Base-by-base conservation (phyloP, 257 asterid species). In the Solanum verrucosum region DNA sequence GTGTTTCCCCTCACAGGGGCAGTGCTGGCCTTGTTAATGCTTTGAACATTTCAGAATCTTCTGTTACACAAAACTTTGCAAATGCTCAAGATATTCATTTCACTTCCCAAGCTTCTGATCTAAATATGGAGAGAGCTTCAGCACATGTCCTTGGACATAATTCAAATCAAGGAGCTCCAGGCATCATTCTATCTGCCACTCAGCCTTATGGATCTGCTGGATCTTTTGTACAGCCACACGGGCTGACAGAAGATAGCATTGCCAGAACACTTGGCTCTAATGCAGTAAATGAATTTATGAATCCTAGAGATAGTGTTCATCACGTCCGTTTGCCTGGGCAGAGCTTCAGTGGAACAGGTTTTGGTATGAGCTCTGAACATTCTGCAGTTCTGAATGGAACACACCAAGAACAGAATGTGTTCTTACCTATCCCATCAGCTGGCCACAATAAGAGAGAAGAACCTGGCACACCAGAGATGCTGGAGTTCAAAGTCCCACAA, bases 271-370 rank as follows among this genome's bases (percentile, higher is more conserved):
- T 68, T 60, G 88, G 82, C 70, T 92, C 93, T 87, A 86, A 85
- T 77, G 89, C 74, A 87, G 86, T 86, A 88, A 91, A 87, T 88
- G 95, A 89, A 84, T 91, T 86, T 79, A 89, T 89, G 85, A 91
- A 89, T 33, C 35, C 89, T 38, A 86, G 90, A 77, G 92, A 89
- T 49, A 37, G 91, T 79, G 74, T 87, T n/a, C 92, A 83, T 87
- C 89, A 90, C 20, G 83, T 74, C 82, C 38, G 44, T 87, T 84
- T 93, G 73, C 87, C 96, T 67, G 94, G 93, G 67, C 94, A 90
- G 87, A 90, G 87, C 86, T 87, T 87, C 72, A 90, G 87, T 88
- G 94, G 88, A 86, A 88, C 89, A 78, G 90, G 87, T 68, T 90
- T 91, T 88, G 91, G 87, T 87, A 86, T 86, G 84, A 86, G 86